Conservation (phyloP, 306 rosid species). For the Comarum palustre region DNA sequence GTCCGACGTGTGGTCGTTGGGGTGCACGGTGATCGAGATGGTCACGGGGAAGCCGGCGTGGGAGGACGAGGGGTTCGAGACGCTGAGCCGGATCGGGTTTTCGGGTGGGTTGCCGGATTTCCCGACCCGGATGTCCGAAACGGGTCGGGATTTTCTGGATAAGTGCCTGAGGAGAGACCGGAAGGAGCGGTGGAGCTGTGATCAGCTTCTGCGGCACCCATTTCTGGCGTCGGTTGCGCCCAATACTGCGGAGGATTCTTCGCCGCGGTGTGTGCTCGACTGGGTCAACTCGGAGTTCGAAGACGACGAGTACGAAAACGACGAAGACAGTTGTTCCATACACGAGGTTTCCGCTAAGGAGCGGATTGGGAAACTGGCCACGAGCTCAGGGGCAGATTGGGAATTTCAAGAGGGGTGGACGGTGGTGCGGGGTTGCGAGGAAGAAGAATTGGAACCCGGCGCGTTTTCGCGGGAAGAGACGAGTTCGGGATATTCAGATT, state of each 20-base stretch:
- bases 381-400: slow-evolving; percentile 55
- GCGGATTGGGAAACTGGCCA: slow-evolving; percentile 52
- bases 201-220: slow-evolving; percentile 82
- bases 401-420: slow-evolving; percentile 60
- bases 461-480: slow-evolving; percentile 19
- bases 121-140: slow-evolving; percentile 51
- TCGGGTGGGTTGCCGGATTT: slow-evolving; percentile 51
- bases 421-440: slow-evolving; percentile 39
- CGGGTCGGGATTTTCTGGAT: slow-evolving; percentile 56
- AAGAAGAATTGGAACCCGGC: slow-evolving; percentile 13
- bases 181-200: slow-evolving; percentile 67
- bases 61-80: slow-evolving; percentile 57
- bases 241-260: slow-evolving; percentile 30
- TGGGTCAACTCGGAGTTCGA: slow-evolving; percentile 48
- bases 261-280: slow-evolving; percentile 85
- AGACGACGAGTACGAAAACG: slow-evolving; percentile 26
- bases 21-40: slow-evolving; percentile 88
- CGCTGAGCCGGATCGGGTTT: slow-evolving; percentile 61
- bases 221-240: slow-evolving; percentile 36
- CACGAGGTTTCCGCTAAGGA: slow-evolving; percentile 19
- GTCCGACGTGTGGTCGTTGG: slow-evolving; percentile 86
- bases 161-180: slow-evolving; percentile 61
- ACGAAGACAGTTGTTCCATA: neutral
- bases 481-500: slow-evolving; percentile 33
- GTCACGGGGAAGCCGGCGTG: slow-evolving; percentile 71